A percentile compares a stretch with the other conserved stretches of the same genome.
These are phyloP conservation scores for Pyricularia grisea DNA, from an alignment of 2,329 filamentous ascomycete genomes.

Conservation along the genomic window DNA sequence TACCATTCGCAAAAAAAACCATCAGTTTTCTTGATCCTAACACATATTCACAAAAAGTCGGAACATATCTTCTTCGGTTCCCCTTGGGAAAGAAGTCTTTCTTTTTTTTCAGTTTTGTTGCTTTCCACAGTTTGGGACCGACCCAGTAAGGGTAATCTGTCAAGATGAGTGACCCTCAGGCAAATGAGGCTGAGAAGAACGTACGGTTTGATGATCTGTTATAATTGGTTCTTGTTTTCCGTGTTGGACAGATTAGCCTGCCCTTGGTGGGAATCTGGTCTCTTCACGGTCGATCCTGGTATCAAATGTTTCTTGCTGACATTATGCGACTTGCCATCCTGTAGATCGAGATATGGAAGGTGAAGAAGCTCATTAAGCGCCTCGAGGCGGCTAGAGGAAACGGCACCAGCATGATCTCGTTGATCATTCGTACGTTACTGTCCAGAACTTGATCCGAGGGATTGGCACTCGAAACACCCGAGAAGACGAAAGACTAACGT, in stretches of 20 bases:
- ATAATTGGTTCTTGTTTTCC: background rate
- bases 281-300: constrained; percentile 7
- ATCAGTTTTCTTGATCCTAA: background rate
- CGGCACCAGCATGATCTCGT: constrained; percentile 98
- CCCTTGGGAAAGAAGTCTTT: background rate
- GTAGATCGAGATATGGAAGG: constrained; percentile 81
- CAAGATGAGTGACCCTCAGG: constrained; percentile 78
- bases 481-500: constrained; percentile 7
- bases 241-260: background rate
- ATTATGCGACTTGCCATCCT: background rate
- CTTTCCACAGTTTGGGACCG: background rate
- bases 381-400: constrained; percentile 95
- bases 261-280: constrained; percentile 8
- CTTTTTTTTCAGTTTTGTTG: background rate
- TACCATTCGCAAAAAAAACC: background rate
- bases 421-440: constrained; percentile 79
- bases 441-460: constrained; percentile 1
- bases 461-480: background rate
- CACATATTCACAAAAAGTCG: background rate
- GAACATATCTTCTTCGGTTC: background rate
- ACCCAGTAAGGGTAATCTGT: background rate
- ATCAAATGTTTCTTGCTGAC: constrained; percentile 4
- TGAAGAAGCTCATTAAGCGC: constrained; percentile 99
- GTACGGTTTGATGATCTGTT: constrained; percentile 29
- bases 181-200: constrained; percentile 97